Evolutionary conservation across 2,329 filamentous ascomycete genomes (phyloP), one percentile per base, ranked within the genome.

Genomic region (Fusarium foetens): DNA sequence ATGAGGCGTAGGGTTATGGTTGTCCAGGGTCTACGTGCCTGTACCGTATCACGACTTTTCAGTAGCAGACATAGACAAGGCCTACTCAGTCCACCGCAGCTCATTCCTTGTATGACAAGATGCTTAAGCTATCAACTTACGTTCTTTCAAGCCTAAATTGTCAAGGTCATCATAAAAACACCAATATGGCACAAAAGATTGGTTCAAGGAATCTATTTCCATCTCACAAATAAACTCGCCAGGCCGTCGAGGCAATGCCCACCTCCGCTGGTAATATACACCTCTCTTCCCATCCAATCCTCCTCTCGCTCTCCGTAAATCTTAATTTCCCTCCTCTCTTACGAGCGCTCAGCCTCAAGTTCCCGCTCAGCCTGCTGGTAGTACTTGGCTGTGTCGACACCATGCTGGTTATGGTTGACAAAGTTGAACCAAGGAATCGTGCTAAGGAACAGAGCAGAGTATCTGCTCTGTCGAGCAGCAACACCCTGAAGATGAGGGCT

Each of bases 301-400:
- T 33, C 36, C 31, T 31, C 45, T 39, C 46, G 35, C 63, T 21
- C 53, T 45, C 62, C 11, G 29, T 48, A 41, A 51, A 31, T 21
- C 51, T 55, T 45, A 13, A 19, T 45, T 52, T 39, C 41, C 33
- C 8, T 31, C 43, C n/a, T 25, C 19, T 23, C 53, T 70, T 67
- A 67, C 55, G 64, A 75, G 41, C 66, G 73, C 58, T 97, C 94
- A 42, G 91, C 91, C 84, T 97, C 96, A 78, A 99, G 84, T 83
- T 99, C 96, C 81, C 92, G 88, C 87, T 99, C 96, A 12, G 96
- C 96, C 82, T 97, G 94, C 81, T 92, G 92, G 84, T 97, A 99
- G 86, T 99, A 99, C 86, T 99, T 99, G 73, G 95, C 94, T 36
- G 96, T 99, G 82, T 99, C 96, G 66, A 99, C 93, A 76, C 96